Evolutionary conservation across 495 filamentous ascomycete species (phyloP).

Genomic region (Xylaria nigripes): DNA sequence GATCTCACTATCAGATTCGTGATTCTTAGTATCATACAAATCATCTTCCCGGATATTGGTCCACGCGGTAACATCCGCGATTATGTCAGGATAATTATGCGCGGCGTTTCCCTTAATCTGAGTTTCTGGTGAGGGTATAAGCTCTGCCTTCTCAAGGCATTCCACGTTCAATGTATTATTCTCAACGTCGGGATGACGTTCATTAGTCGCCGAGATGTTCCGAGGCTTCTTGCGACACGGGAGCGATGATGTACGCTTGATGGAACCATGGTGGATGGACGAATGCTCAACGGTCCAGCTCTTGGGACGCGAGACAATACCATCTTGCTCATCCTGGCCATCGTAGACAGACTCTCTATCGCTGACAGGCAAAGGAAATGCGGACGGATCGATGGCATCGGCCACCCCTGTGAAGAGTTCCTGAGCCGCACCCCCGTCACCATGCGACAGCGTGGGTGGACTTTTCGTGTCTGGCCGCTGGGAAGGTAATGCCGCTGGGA

Average conservation of each 20-base stretch:
- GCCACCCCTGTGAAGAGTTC: slow-evolving; percentile 28
- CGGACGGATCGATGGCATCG: slow-evolving; percentile 41
- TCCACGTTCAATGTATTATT: neutral
- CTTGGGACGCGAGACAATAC: slow-evolving; percentile 38
- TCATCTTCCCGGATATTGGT: slow-evolving; percentile 23
- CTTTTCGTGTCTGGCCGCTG: slow-evolving; percentile 12
- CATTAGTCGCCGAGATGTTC: slow-evolving; percentile 40
- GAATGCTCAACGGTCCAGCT: slow-evolving; percentile 32
- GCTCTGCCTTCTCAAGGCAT: neutral
- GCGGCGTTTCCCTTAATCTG: slow-evolving; percentile 7
- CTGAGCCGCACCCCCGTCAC: slow-evolving; percentile 12
- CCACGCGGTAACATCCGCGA: neutral
- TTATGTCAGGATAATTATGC: slow-evolving; percentile 9
- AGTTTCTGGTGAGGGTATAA: neutral
- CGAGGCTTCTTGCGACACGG: slow-evolving; percentile 44
- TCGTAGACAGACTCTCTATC: slow-evolving; percentile 54
- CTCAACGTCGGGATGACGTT: slow-evolving; percentile 4
- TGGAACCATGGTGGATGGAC: neutral
- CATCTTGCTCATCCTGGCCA: slow-evolving; percentile 49
- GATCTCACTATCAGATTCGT: slow-evolving; percentile 29
- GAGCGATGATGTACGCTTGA: slow-evolving; percentile 15
- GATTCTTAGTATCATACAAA: slow-evolving; percentile 28
- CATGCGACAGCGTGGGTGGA: slow-evolving; percentile 8
- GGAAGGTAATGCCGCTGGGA: slow-evolving; percentile 4
- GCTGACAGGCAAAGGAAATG: slow-evolving; percentile 54